phyloP scores from a whole-genome alignment of 2,329 filamentous ascomycete species.

The Dendryphion nanum region DNA sequence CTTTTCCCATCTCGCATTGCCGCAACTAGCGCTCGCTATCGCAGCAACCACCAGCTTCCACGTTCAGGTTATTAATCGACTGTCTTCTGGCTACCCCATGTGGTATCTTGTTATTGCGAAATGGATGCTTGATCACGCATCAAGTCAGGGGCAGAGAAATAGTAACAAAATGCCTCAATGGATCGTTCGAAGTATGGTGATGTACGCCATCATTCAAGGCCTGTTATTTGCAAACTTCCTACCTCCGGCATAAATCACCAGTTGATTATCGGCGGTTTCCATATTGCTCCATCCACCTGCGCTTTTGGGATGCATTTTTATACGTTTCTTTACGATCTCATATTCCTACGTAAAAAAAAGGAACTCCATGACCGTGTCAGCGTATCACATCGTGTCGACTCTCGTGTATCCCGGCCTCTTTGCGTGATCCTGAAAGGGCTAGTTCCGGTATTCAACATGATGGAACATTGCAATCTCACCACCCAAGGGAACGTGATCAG shows the following conservation, averaged over 20 bases:
- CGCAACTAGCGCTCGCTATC: slow-evolving; percentile 69
- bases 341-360: slow-evolving; percentile 3
- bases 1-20: slow-evolving; percentile 58
- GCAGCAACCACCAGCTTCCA: slow-evolving; percentile 80
- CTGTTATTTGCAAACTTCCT: slow-evolving; percentile 86
- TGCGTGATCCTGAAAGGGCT: too few species aligned
- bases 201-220: slow-evolving; percentile 82
- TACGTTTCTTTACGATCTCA: too few species aligned
- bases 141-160: not conserved
- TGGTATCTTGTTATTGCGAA: slow-evolving; percentile 82
- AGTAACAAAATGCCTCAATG: slow-evolving; percentile 4
- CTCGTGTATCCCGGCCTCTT: too few species aligned
- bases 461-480: too few species aligned
- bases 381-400: too few species aligned
- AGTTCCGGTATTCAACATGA: too few species aligned
- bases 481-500: too few species aligned
- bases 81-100: slow-evolving; percentile 82
- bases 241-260: slow-evolving; percentile 72
- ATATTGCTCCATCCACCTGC: too few species aligned
- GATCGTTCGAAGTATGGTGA: slow-evolving; percentile 57
- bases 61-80: slow-evolving; percentile 87
- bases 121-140: slow-evolving; percentile 15
- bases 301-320: too few species aligned
- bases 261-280: too few species aligned
- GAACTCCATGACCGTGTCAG: too few species aligned